Percentiles rank a stretch among this genome's conserved stretches.
Conservation (phyloP, 164 flowering plant genomes). For the Cinnamomum micranthum region DNA sequence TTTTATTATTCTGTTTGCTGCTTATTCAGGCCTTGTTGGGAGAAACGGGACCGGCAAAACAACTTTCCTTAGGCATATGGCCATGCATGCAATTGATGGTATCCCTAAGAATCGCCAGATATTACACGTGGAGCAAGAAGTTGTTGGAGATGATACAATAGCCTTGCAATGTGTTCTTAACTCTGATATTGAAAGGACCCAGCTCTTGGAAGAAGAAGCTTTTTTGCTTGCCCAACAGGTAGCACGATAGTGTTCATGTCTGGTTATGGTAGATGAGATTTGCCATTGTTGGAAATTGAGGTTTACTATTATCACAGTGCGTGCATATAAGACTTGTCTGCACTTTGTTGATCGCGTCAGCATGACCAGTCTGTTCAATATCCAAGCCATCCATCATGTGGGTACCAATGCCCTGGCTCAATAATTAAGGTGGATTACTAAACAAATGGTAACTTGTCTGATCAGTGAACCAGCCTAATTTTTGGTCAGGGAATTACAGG, state of each 20-base stretch:
- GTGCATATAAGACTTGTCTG: not conserved
- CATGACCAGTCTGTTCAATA: not conserved
- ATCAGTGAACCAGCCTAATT: too few relatives aligned
- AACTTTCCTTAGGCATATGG: conserved; percentile 93
- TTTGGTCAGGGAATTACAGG: too few relatives aligned
- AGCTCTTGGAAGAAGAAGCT: conserved; percentile 89
- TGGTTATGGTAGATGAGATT: not conserved
- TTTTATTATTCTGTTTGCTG: not conserved
- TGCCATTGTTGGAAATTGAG: not conserved
- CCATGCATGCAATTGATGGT: conserved; percentile 97
- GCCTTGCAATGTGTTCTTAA: conserved; percentile 97
- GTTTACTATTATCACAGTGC: not conserved
- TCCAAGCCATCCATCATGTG: not conserved
- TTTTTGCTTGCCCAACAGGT: conserved; percentile 74
- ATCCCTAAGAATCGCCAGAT: conserved; percentile 92
- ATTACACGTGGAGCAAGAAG: conserved; percentile 99
- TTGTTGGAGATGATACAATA: conserved; percentile 78
- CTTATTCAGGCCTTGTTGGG: conserved; percentile 78
- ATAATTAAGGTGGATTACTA: not conserved
- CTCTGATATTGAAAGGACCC: conserved; percentile 75
- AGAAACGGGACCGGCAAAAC: conserved; percentile 99
- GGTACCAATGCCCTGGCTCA: not conserved
- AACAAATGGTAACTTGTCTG: not conserved
- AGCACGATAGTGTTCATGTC: not conserved
- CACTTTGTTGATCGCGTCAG: not conserved